These are phyloP conservation scores for Neoboletus brunneissimus DNA, from an alignment of 768 basidiomycete genomes.

Conservation along the genomic window DNA sequence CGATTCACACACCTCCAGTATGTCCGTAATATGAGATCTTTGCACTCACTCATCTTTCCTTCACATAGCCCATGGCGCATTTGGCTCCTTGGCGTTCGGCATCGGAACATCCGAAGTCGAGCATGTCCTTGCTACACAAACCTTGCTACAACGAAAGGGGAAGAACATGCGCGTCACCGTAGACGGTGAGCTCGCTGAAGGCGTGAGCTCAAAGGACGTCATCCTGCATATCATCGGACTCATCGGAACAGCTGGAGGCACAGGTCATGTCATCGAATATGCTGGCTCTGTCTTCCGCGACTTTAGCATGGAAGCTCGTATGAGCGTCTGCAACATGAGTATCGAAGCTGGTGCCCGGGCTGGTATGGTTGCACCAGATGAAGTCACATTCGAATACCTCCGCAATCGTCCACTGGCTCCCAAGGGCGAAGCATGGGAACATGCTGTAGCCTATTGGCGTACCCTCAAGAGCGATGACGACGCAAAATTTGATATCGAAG, in stretches of 20 bases:
- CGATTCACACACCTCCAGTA: conserved; percentile 91
- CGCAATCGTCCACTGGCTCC: conserved; percentile 78
- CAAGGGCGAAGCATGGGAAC: conserved; percentile 82
- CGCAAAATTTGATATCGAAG: conserved; percentile 80
- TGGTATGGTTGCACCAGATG: conserved; percentile 90
- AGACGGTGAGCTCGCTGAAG: conserved; percentile 75
- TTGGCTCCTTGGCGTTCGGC: conserved; percentile 89
- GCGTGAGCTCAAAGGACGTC: conserved; percentile 87
- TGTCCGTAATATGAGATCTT: conserved; percentile 26
- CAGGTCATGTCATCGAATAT: conserved; percentile 89
- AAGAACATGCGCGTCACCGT: conserved; percentile 94
- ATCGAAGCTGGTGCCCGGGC: conserved; percentile 93
- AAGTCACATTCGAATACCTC: conserved; percentile 82
- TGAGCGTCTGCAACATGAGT: conserved; percentile 94
- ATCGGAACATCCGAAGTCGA: conserved; percentile 95
- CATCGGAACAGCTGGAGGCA: conserved; percentile 93
- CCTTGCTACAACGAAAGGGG: conserved; percentile 78
- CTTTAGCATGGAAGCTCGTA: conserved; percentile 87
- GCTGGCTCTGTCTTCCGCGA: conserved; percentile 83
- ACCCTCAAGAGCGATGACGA: conserved; percentile 76
- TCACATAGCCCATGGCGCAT: conserved; percentile 77
- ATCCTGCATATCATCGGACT: conserved; percentile 87
- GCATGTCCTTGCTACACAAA: conserved; percentile 91
- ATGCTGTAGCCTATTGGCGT: conserved; percentile 82
- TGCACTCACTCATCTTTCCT: background rate